Evolutionary conservation across 2,329 filamentous ascomycete genomes (phyloP).

Genomic region (Coleophoma eucalyptorum): DNA sequence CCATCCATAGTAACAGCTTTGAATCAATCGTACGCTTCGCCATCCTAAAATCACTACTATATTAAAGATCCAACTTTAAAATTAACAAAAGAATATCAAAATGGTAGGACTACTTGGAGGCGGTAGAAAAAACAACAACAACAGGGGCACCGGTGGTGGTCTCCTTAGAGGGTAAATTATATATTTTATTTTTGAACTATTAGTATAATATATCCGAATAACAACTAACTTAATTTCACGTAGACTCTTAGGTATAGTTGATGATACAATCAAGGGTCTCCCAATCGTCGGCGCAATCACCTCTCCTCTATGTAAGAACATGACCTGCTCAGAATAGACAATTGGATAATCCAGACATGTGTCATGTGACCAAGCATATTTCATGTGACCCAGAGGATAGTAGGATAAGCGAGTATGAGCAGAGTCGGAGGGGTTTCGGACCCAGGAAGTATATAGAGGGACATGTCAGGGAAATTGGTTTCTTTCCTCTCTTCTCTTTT

Average conservation of each 20-base stretch:
- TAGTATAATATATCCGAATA: background rate
- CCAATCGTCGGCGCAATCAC: conserved; percentile 17
- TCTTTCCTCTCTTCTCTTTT: too few relatives aligned
- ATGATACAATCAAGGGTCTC: conserved; percentile 19
- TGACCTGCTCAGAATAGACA: too few relatives aligned
- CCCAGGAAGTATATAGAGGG: too few relatives aligned
- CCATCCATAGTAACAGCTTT: too few relatives aligned
- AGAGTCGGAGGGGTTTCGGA: too few relatives aligned
- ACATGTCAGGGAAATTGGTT: too few relatives aligned
- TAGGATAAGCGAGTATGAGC: too few relatives aligned
- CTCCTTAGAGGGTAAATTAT: conserved; percentile 11
- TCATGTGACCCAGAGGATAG: too few relatives aligned
- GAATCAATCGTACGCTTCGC: too few relatives aligned
- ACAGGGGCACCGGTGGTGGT: conserved; percentile 8
- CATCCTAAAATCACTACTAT: too few relatives aligned
- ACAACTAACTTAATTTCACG: background rate
- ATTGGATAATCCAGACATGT: too few relatives aligned
- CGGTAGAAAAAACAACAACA: conserved; percentile 12
- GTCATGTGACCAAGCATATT: too few relatives aligned
- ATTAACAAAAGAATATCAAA: background rate
- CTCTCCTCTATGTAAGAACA: conserved; percentile 18
- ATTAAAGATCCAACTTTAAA: background rate
- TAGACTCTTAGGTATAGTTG: conserved; percentile 17
- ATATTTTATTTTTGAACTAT: background rate
- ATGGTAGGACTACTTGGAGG: conserved; percentile 43